Evolutionary conservation across 2,329 filamentous ascomycete genomes (phyloP).

Genomic region (Colletotrichum higginsianum): DNA sequence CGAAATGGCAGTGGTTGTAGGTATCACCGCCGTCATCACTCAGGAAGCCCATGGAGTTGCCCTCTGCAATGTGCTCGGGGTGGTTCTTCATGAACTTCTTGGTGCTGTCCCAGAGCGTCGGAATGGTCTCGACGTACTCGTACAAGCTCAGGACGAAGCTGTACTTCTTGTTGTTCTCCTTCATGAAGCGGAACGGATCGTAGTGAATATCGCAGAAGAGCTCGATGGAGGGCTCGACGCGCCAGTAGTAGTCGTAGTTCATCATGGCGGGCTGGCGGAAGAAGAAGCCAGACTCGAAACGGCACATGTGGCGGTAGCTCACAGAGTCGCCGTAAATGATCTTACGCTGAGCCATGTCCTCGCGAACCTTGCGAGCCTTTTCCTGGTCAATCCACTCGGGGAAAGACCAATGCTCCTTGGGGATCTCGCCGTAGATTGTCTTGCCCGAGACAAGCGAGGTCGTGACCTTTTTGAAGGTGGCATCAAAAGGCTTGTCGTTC

Average conservation of each 20-base stretch:
- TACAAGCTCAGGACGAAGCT: slow-evolving; percentile 96
- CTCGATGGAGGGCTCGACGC: slow-evolving; percentile 96
- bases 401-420: slow-evolving; percentile 96
- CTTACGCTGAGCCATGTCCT: slow-evolving; percentile 94
- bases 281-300: slow-evolving; percentile 99
- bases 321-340: slow-evolving; percentile 98
- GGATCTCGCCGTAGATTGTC: slow-evolving; percentile 91
- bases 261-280: slow-evolving; percentile 94
- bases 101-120: slow-evolving; percentile 93
- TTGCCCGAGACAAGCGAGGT: slow-evolving; percentile 91
- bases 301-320: slow-evolving; percentile 99
- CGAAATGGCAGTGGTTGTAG: slow-evolving; percentile 98
- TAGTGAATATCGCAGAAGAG: slow-evolving; percentile 96
- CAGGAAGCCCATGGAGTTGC: slow-evolving; percentile 91
- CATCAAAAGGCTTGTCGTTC: slow-evolving; percentile 95
- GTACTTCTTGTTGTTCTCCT: slow-evolving; percentile 97
- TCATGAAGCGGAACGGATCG: slow-evolving; percentile 97
- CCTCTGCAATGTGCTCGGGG: slow-evolving; percentile 87
- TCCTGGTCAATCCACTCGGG: slow-evolving; percentile 96
- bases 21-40: slow-evolving; percentile 92
- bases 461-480: slow-evolving; percentile 93
- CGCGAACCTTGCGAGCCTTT: slow-evolving; percentile 88
- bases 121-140: slow-evolving; percentile 97
- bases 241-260: slow-evolving; percentile 99
- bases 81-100: slow-evolving; percentile 94